Conservation (phyloP, 345 rosid species). For the Odontarrhena argentea region DNA sequence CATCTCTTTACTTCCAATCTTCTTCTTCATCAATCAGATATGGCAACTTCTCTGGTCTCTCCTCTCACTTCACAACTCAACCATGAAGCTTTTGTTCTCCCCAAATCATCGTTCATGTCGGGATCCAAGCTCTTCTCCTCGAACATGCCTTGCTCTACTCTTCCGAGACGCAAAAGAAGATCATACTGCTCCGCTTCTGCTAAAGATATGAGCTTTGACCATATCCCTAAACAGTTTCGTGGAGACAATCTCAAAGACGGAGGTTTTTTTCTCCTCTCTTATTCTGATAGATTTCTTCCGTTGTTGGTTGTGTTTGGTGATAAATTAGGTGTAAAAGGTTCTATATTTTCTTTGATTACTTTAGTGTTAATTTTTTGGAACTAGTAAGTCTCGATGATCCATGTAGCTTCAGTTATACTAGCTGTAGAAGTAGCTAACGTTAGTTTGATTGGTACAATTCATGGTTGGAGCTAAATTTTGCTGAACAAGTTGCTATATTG, state of each 20-base stretch:
- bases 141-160: conserved; percentile 37
- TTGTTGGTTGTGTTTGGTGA: neutral
- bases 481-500: conserved; percentile 2
- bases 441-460: conserved; percentile 18
- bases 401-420: neutral
- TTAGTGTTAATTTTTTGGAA: neutral
- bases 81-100: conserved; percentile 38
- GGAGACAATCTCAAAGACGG: conserved; percentile 76
- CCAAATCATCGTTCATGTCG: conserved; percentile 53
- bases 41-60: conserved; percentile 65
- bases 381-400: neutral
- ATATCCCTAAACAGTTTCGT: conserved; percentile 80
- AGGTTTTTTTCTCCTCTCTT: conserved; percentile 39
- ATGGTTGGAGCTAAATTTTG: conserved; percentile 5
- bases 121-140: conserved; percentile 42
- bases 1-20: neutral
- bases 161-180: conserved; percentile 37
- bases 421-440: neutral
- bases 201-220: conserved; percentile 50
- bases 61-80: conserved; percentile 49
- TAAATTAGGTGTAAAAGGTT: conserved; percentile 5
- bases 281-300: neutral
- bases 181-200: conserved; percentile 48
- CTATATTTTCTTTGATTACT: neutral
- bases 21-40: conserved; percentile 36